Percentiles rank a stretch among this genome's conserved stretches.
These are phyloP conservation scores for Penicillium steckii DNA, from an alignment of 495 filamentous ascomycete genomes.

Conservation along the genomic window DNA sequence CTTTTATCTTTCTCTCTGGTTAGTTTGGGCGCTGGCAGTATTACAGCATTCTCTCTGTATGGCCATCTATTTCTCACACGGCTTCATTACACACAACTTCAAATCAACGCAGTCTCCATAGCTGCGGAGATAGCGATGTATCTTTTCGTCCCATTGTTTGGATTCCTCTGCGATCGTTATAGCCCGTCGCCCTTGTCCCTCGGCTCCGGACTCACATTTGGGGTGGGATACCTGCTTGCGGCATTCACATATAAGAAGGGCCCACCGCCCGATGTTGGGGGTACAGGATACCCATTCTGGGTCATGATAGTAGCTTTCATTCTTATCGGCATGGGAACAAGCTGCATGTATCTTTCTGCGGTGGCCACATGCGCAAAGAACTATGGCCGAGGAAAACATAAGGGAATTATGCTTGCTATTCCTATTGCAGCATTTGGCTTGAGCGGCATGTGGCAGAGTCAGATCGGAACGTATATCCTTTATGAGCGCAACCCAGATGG, in stretches of 20 bases:
- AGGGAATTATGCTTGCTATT: slow-evolving; percentile 82
- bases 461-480: slow-evolving; percentile 77
- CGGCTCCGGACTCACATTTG: slow-evolving; percentile 70
- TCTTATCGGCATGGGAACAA: slow-evolving; percentile 76
- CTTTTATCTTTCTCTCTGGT: background rate
- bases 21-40: slow-evolving; percentile 76
- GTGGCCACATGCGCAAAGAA: slow-evolving; percentile 97
- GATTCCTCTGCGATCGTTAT: slow-evolving; percentile 85
- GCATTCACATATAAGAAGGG: slow-evolving; percentile 72
- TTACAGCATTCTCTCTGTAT: slow-evolving; percentile 88
- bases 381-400: slow-evolving; percentile 83
- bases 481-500: slow-evolving; percentile 63
- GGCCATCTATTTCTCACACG: slow-evolving; percentile 81
- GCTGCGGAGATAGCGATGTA: slow-evolving; percentile 85
- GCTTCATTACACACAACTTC: slow-evolving; percentile 82
- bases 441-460: slow-evolving; percentile 92
- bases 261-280: slow-evolving; percentile 52
- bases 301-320: slow-evolving; percentile 85
- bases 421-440: slow-evolving; percentile 92
- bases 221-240: slow-evolving; percentile 77
- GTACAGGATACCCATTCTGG: slow-evolving; percentile 68
- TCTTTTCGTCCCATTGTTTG: slow-evolving; percentile 82
- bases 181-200: slow-evolving; percentile 74
- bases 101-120: slow-evolving; percentile 86
- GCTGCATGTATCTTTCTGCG: slow-evolving; percentile 79